Evolutionary conservation across 352 stramenopile genomes (phyloP), one percentile per base, ranked within the genome.

Genomic region (Pythium graminicola): DNA sequence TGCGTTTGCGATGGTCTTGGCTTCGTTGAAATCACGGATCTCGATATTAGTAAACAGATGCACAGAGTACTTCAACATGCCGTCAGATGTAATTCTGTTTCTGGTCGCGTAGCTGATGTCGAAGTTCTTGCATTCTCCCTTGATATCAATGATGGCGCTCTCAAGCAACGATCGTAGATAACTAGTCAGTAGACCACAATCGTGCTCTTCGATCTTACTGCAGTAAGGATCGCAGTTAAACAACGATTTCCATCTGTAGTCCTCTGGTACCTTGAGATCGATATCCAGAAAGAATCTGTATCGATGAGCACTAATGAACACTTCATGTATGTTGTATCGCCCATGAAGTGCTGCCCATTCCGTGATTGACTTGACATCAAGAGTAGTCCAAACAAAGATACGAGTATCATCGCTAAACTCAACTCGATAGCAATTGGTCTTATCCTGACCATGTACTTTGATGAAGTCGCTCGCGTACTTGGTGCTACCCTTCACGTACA

Each of bases 341-440:
- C 39, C 39, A 26, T 45, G 39, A 22, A 17, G 8, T 10, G 39
- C 39, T 27, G 39, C 39, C 39, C 39, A 45, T 26, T 24, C 9
- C 9, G 39, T 10, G 5, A 45, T 45, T 26, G 39, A 24, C 39
- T 11, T 28, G 4, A 28, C 20, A 45, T 45, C 17, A 28, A 45
- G 20, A 11, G 39, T 27, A 6, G 39, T 45, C 39, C 39, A 45
- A 26, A 45, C 19, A 17, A 45, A 45, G 39, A 45, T 45, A 10
- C 39, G n/a, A 45, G 39, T n/a, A 22, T 45, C 39, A 45, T 45
- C 39, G 39, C 39, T 45, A 17, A 45, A 45, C 39, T 45, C 39
- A 45, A 45, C 39, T 10, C 39, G 39, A 45, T 45, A 45, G 39
- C 39, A 45, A 45, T 45, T 27, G 19, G 39, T 45, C 9, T 45